Conservation (phyloP, 345 rosid species). For the Citrus unshiu region DNA sequence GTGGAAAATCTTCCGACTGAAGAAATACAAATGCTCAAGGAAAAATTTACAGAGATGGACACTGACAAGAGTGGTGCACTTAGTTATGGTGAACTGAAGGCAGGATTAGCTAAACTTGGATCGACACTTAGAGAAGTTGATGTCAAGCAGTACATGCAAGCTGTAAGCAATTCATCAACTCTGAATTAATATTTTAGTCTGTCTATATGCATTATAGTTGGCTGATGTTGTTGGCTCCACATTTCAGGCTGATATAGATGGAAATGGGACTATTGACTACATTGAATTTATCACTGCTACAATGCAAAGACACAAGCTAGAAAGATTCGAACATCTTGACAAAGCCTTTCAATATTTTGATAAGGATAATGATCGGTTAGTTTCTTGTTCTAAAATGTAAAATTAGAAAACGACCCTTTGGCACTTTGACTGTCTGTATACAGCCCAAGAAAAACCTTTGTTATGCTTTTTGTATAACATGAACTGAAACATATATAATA, state of each 20-base stretch:
- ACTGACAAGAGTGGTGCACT: conserved; percentile 83
- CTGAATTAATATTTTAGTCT: background rate
- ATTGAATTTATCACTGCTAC: conserved; percentile 82
- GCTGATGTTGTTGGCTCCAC: background rate
- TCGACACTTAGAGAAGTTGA: conserved; percentile 75
- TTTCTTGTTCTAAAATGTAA: background rate
- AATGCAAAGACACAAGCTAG: conserved; percentile 81
- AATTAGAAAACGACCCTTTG: background rate
- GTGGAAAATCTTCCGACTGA: conserved; percentile 75
- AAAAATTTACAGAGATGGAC: conserved; percentile 74
- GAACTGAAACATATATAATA: too few species aligned
- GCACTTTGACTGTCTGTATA: background rate
- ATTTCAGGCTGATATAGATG: conserved; percentile 84
- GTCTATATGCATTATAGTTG: background rate
- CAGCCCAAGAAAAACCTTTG: background rate
- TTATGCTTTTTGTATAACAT: background rate
- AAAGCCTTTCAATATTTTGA: conserved; percentile 86
- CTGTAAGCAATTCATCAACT: conserved; percentile 41
- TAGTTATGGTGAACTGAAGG: conserved; percentile 72
- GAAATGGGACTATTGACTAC: conserved; percentile 80
- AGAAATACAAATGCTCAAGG: conserved; percentile 76
- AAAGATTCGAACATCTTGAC: conserved; percentile 64
- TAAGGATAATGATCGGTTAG: conserved; percentile 80
- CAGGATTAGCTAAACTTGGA: conserved; percentile 70
- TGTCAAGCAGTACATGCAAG: conserved; percentile 84